Base-by-base conservation (phyloP, 306 rosid species). In the Trifolium subterraneum region DNA sequence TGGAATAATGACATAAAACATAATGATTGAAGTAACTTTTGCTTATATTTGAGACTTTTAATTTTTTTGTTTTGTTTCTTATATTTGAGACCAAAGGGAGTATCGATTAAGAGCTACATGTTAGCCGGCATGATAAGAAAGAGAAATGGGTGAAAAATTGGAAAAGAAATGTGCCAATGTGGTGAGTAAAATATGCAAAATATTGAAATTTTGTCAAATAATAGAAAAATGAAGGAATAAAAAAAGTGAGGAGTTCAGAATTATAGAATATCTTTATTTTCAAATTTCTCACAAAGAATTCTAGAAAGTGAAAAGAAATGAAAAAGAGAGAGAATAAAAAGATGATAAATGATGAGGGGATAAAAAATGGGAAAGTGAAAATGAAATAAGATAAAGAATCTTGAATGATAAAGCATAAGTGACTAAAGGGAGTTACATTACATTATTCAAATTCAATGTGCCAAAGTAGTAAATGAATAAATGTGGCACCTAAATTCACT, bases 51-150 rank as follows among this genome's bases (percentile, higher is more conserved):
- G n/a, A n/a, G n/a, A n/a, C n/a, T n/a, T n/a, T n/a, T n/a, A n/a
- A n/a, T n/a, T n/a, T n/a, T n/a, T n/a, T n/a, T n/a, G n/a, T n/a
- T n/a, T n/a, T n/a, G n/a, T n/a, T n/a, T n/a, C n/a, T n/a, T n/a
- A n/a, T n/a, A n/a, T n/a, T n/a, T n/a, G n/a, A n/a, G n/a, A n/a
- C n/a, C n/a, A n/a, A n/a, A n/a, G n/a, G n/a, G n/a, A n/a, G n/a
- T n/a, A n/a, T n/a, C n/a, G 41, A 85, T 85, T 79, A 85, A 22
- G 61, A 69, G 74, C 63, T 25, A 33, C 83, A 67, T 71, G 82
- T 18, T 79, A 69, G 68, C 47, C 76, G 47, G 55, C 41, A 56
- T 72, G 72, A 64, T 47, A 22, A 67, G 75, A 51, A 29, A 36
- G 39, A 36, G 65, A 79, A 71, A 51, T 47, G 79, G 70, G 83